A percentile compares a stretch with the other conserved stretches of the same genome.
These are phyloP conservation scores for Russula earlei DNA, from an alignment of 768 basidiomycete species.

Conservation along the genomic window DNA sequence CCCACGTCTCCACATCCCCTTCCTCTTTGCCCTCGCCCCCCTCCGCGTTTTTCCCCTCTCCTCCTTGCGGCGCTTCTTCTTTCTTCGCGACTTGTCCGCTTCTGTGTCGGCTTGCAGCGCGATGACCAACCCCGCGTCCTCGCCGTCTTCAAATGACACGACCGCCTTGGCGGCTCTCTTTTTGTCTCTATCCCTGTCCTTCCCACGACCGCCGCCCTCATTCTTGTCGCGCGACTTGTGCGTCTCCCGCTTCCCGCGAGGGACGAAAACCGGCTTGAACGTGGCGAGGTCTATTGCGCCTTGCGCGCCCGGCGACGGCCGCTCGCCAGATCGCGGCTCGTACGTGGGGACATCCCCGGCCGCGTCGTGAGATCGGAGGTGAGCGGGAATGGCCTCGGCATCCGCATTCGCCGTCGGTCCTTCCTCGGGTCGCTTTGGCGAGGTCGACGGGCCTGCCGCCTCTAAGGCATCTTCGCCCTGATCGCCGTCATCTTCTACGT, in stretches of 20 bases:
- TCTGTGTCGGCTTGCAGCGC: slow-evolving; percentile 22
- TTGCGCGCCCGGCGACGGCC: slow-evolving; percentile 14
- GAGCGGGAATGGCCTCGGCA: slow-evolving; percentile 3
- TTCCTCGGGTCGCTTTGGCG: background rate
- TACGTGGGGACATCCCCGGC: slow-evolving; percentile 1
- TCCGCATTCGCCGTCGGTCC: background rate
- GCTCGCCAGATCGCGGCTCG: slow-evolving; percentile 7
- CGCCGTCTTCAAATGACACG: slow-evolving; percentile 74
- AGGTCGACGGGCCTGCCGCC: background rate
- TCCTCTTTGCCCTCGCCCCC: slow-evolving; percentile 33
- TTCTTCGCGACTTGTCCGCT: slow-evolving; percentile 29
- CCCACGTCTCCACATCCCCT: slow-evolving; percentile 42
- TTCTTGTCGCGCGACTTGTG: slow-evolving; percentile 29
- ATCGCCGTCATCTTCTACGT: slow-evolving; percentile 34
- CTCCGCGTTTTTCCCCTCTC: slow-evolving; percentile 16
- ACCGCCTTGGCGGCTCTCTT: slow-evolving; percentile 44
- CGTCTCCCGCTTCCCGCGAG: slow-evolving; percentile 36
- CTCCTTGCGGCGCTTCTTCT: slow-evolving; percentile 36
- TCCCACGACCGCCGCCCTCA: slow-evolving; percentile 22
- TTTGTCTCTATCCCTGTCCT: slow-evolving; percentile 30
- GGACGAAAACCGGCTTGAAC: slow-evolving; percentile 86
- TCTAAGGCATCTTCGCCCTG: slow-evolving; percentile 1
- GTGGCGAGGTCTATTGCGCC: slow-evolving; percentile 50
- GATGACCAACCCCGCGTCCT: slow-evolving; percentile 28
- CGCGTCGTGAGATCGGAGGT: slow-evolving; percentile 10